Evolutionary conservation across 768 basidiomycete genomes (phyloP).

Genomic region (Calocera viscosa): DNA sequence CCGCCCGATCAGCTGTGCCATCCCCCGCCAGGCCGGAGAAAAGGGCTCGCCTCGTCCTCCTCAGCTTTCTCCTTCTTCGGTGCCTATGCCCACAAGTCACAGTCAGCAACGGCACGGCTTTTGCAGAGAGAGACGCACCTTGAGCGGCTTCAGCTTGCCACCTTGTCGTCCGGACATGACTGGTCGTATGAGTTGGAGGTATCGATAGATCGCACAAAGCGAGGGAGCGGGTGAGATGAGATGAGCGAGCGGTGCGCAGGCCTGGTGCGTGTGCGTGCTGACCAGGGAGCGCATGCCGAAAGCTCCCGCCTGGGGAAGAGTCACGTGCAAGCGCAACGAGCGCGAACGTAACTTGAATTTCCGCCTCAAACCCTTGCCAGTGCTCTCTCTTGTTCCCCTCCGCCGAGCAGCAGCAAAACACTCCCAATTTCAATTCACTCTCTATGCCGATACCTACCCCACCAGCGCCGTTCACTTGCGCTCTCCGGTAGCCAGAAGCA

Average conservation of each 20-base stretch:
- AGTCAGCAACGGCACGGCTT: background rate
- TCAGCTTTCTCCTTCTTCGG: constrained; percentile 73
- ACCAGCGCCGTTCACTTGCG: no score
- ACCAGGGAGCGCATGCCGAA: background rate
- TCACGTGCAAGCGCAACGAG: background rate
- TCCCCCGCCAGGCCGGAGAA: no score
- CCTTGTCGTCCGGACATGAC: constrained; percentile 58
- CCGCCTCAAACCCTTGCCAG: background rate
- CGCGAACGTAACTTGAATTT: background rate
- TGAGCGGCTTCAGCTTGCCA: constrained; percentile 77
- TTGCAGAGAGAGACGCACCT: constrained; percentile 35
- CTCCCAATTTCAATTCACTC: no score
- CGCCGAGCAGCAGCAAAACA: no score
- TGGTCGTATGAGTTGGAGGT: background rate
- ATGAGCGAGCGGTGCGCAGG: background rate
- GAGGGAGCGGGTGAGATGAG: background rate
- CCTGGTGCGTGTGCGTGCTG: constrained; percentile 13
- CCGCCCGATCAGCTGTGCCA: no score
- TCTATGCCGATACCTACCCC: no score
- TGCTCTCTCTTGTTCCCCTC: background rate
- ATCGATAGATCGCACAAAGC: background rate
- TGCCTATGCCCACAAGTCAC: constrained; percentile 37
- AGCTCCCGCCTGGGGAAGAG: background rate
- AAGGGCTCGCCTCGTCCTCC: constrained; percentile 27
- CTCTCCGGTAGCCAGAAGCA: no score